These are phyloP conservation scores for Epichloe hybrida DNA, from an alignment of 2,329 filamentous ascomycete species.

Conservation along the genomic window DNA sequence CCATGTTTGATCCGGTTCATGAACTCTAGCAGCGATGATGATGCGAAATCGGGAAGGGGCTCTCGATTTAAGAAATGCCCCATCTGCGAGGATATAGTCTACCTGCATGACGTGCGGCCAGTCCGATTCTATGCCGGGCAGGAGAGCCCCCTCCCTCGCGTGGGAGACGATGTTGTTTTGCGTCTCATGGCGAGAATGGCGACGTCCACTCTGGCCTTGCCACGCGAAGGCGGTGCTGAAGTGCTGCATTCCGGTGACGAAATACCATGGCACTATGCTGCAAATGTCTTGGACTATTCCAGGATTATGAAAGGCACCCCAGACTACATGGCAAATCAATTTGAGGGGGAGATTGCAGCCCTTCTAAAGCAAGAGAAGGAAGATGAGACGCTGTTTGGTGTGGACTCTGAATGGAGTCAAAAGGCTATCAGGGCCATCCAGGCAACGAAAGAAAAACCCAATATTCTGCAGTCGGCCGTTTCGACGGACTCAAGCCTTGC, in stretches of 20 bases:
- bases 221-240: slow-evolving; percentile 64
- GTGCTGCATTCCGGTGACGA: slow-evolving; percentile 55
- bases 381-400: slow-evolving; percentile 81
- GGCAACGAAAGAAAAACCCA: slow-evolving; percentile 61
- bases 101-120: slow-evolving; percentile 76
- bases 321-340: slow-evolving; percentile 74
- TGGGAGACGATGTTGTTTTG: slow-evolving; percentile 81
- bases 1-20: slow-evolving; percentile 92
- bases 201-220: slow-evolving; percentile 74
- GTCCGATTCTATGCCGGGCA: slow-evolving; percentile 87
- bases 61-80: slow-evolving; percentile 88
- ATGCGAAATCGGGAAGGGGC: slow-evolving; percentile 51
- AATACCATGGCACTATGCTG: slow-evolving; percentile 89
- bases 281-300: slow-evolving; percentile 88
- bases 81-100: slow-evolving; percentile 89
- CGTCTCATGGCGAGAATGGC: slow-evolving; percentile 71
- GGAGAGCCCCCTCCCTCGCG: slow-evolving; percentile 64
- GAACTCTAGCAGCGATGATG: slow-evolving; percentile 65
- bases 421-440: slow-evolving; percentile 66
- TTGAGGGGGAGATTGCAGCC: slow-evolving; percentile 63
- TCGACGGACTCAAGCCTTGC: slow-evolving; percentile 8
- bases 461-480: slow-evolving; percentile 24
- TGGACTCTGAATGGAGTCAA: slow-evolving; percentile 84
- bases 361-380: slow-evolving; percentile 67
- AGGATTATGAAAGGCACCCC: slow-evolving; percentile 89